Conservation (phyloP, 176 grass and related monocot species). For the Eragrostis nindensis region DNA sequence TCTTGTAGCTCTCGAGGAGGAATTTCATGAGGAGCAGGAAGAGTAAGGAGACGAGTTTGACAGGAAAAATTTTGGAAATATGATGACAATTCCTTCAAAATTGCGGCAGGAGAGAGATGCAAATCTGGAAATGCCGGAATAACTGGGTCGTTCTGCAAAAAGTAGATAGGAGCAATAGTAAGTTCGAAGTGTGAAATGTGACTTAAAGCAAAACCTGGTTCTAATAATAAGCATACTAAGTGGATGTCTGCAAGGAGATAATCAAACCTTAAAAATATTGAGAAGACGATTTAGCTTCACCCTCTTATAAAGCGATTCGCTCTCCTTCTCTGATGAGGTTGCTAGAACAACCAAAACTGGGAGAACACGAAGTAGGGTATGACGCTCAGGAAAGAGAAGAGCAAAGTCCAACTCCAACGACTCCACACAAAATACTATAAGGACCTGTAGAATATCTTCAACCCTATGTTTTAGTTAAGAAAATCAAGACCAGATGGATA, state of each 20-base stretch:
- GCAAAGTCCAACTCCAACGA: conserved; percentile 97
- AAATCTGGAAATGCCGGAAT: conserved; percentile 99
- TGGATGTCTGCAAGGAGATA: conserved; percentile 28
- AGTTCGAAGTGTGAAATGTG: conserved; percentile 29
- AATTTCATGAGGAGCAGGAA: conserved; percentile 92
- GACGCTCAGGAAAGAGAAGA: conserved; percentile 92
- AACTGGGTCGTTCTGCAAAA: conserved; percentile 89
- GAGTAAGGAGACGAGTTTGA: conserved; percentile 87
- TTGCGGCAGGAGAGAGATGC: conserved; percentile 96
- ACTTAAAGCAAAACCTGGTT: conserved; percentile 21
- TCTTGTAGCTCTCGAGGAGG: conserved; percentile 86
- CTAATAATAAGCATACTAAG: conserved; percentile 28
- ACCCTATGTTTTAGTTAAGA: conserved; percentile 71
- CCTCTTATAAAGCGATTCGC: conserved; percentile 87
- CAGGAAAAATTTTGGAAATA: conserved; percentile 97
- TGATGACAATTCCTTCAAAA: conserved; percentile 90
- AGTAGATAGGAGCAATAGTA: conserved; percentile 5
- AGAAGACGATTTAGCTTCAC: conserved; percentile 96
- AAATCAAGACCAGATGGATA: conserved; percentile 40
- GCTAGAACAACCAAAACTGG: conserved; percentile 97
- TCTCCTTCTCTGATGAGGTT: conserved; percentile 97
- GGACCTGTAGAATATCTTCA: conserved; percentile 94
- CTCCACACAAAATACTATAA: conserved; percentile 98
- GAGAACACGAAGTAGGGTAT: conserved; percentile 91
- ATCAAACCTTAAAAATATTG: conserved; percentile 90